Evolutionary conservation across 2,329 filamentous ascomycete species (phyloP).

Genomic region (Zasmidium angulare): DNA sequence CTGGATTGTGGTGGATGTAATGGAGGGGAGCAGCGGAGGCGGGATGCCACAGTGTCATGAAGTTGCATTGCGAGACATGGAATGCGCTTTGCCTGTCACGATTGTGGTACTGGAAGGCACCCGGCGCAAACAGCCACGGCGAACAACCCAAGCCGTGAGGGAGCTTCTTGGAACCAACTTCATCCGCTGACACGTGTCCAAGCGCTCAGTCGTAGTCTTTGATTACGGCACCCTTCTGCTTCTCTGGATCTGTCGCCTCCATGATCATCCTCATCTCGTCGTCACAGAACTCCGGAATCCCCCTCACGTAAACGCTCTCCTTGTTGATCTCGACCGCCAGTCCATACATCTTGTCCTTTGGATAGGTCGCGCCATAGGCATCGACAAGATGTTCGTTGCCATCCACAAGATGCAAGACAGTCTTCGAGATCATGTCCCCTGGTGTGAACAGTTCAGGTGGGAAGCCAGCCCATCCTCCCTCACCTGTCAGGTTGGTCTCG

Average conservation of each 20-base stretch:
- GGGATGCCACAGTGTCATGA: no score
- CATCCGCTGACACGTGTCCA: no score
- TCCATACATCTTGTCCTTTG: conserved; percentile 26
- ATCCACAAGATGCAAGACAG: conserved; percentile 34
- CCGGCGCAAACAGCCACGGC: no score
- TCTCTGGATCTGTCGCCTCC: conserved; percentile 31
- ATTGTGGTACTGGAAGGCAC: no score
- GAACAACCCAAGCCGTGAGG: no score
- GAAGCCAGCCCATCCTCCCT: conserved; percentile 37
- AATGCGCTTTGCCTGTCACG: no score
- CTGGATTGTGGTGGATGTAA: no score
- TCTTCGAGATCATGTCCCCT: conserved; percentile 30
- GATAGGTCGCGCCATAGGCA: conserved; percentile 11
- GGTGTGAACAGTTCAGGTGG: conserved; percentile 37
- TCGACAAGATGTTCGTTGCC: conserved; percentile 21
- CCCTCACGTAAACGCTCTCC: conserved; percentile 26
- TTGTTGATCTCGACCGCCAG: conserved; percentile 28
- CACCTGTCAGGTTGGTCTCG: conserved; percentile 36
- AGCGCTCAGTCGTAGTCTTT: conserved; percentile 11
- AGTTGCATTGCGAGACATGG: no score
- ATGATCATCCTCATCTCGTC: conserved; percentile 32
- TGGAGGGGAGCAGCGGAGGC: not conserved
- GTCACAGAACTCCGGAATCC: conserved; percentile 27
- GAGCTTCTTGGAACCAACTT: no score
- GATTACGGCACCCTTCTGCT: conserved; percentile 30